Percentiles rank a stretch among this genome's conserved stretches.
Conservation (phyloP, 73 alveolate genomes). For the Stentor roeselii region DNA sequence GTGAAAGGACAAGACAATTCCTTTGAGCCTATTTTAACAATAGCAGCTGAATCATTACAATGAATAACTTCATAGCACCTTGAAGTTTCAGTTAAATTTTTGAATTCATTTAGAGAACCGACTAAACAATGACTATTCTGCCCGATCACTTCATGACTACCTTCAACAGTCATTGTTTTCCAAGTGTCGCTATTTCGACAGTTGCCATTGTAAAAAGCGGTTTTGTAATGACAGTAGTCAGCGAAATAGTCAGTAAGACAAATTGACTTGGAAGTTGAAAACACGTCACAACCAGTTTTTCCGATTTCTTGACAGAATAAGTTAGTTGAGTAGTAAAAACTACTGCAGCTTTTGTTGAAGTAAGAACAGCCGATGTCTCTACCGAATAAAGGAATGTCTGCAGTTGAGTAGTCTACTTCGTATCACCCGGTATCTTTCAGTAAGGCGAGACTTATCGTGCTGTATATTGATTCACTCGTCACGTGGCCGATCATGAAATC, state of each 20-base stretch:
- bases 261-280: neutral
- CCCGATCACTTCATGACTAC: neutral
- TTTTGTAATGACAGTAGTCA: neutral
- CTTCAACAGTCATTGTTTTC: neutral
- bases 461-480: neutral
- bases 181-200: neutral
- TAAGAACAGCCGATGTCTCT: neutral
- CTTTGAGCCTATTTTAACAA: neutral
- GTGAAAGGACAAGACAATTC: neutral
- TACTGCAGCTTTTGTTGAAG: neutral
- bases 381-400: neutral
- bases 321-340: neutral
- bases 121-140: neutral
- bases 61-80: neutral
- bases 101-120: neutral
- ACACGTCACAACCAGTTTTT: neutral
- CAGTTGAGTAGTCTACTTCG: neutral
- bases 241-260: neutral
- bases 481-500: neutral
- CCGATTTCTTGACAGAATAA: neutral
- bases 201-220: neutral
- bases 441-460: neutral
- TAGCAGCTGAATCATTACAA: neutral
- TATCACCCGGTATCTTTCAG: slow-evolving; percentile 2
- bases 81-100: neutral